These are phyloP conservation scores for Globisporangium sylvaticum DNA, from an alignment of 352 stramenopile genomes.

Conservation along the genomic window DNA sequence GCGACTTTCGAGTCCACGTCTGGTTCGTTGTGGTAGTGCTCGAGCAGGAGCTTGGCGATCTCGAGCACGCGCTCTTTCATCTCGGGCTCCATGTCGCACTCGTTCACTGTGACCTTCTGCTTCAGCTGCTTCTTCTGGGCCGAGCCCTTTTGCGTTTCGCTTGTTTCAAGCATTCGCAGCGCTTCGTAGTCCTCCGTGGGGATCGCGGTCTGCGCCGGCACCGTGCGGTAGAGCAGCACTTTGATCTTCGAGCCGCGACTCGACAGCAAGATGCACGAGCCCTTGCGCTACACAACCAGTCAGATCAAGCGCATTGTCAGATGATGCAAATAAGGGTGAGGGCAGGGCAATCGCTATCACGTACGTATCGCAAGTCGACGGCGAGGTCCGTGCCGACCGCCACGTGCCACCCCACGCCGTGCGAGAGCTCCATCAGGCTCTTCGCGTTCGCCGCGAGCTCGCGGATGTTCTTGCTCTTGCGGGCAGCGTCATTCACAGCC, in stretches of 20 bases:
- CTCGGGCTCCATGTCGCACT: constrained; percentile 52
- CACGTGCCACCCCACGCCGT: constrained; percentile 67
- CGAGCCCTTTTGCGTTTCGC: constrained; percentile 10
- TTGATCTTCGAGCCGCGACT: constrained; percentile 65
- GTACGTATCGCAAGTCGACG: constrained; percentile 75
- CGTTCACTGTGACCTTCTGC: constrained; percentile 23
- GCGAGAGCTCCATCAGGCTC: constrained; percentile 33
- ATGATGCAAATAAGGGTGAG: too few species aligned
- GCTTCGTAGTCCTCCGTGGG: constrained; percentile 33
- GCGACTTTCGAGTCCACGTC: constrained; percentile 48
- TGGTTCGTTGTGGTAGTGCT: constrained; percentile 28
- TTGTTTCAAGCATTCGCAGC: constrained; percentile 9
- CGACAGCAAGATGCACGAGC: constrained; percentile 57
- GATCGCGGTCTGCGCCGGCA: constrained; percentile 25
- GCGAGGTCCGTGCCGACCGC: constrained; percentile 63
- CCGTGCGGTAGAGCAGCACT: constrained; percentile 71
- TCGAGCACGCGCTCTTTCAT: constrained; percentile 36
- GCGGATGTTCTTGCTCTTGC: constrained; percentile 52
- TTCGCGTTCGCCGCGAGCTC: constrained; percentile 48
- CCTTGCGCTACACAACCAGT: constrained; percentile 41
- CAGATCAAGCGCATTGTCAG: too few species aligned
- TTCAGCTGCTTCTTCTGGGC: constrained; percentile 45
- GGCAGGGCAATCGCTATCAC: constrained; percentile 1
- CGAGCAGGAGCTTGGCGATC: constrained; percentile 37
- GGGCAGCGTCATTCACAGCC: constrained; percentile 49